Conservation (phyloP, 345 rosid genomes). For the Melaleuca quinquenervia region DNA sequence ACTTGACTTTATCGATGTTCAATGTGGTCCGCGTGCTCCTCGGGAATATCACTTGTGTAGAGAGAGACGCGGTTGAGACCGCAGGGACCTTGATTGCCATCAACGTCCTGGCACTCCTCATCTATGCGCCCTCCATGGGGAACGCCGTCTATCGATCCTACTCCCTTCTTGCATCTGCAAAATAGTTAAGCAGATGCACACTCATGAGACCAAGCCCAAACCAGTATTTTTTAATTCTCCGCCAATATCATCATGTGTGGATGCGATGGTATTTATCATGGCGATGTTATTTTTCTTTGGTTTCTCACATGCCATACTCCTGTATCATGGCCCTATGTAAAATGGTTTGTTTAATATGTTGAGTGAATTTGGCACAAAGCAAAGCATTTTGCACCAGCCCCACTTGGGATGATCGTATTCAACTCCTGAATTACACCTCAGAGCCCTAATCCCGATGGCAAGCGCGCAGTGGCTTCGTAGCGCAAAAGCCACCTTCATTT, state of each 20-base stretch:
- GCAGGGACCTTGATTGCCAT: conserved; percentile 8
- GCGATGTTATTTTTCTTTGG: not conserved
- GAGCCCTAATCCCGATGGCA: no score
- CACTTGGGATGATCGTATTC: no score
- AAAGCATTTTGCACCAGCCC: no score
- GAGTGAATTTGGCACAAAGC: not conserved
- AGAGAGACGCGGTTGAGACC: conserved; percentile 4
- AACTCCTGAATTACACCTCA: no score
- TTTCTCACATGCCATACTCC: no score
- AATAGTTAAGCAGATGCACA: no score
- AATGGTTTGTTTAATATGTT: not conserved
- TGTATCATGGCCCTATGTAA: no score
- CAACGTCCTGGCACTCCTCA: conserved; percentile 5
- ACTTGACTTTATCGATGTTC: conserved; percentile 13
- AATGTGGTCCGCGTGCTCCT: conserved; percentile 20
- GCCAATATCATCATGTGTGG: not conserved
- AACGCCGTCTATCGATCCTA: not conserved
- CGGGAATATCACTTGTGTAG: conserved; percentile 10
- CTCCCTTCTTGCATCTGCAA: not conserved
- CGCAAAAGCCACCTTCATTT: no score
- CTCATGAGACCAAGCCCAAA: no score
- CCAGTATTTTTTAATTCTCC: not conserved
- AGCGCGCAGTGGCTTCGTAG: no score
- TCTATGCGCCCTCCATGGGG: not conserved
- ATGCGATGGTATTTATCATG: not conserved